A percentile compares a stretch with the other conserved stretches of the same genome.
Conservation (phyloP, 192 early-diverging fungal genomes). For the Coemansia sp. region DNA sequence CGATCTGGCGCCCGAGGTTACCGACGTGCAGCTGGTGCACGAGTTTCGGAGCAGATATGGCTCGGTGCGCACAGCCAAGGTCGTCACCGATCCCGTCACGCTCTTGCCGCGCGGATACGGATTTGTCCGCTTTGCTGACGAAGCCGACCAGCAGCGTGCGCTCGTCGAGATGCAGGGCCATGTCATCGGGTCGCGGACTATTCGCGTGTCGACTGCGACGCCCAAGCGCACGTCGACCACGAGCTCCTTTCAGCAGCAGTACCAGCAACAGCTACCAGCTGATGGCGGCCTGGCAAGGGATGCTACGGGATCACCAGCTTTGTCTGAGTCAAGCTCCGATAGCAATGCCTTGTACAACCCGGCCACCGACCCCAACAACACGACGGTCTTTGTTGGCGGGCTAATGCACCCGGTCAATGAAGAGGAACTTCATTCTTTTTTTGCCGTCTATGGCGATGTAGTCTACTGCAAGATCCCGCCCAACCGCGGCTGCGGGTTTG, state of each 20-base stretch:
- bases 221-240: constrained; percentile 47
- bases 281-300: constrained; percentile 20
- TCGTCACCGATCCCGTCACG: constrained; percentile 88
- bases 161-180: constrained; percentile 90
- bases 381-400: constrained; percentile 97
- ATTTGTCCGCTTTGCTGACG: constrained; percentile 91
- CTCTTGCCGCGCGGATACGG: constrained; percentile 88
- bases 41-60: constrained; percentile 84
- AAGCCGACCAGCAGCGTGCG: constrained; percentile 87
- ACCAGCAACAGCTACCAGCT: background rate
- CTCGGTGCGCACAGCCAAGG: constrained; percentile 89
- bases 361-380: constrained; percentile 83
- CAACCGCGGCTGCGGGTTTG: constrained; percentile 96
- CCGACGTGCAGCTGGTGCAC: constrained; percentile 68
- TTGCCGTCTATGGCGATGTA: constrained; percentile 90
- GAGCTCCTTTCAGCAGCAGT: constrained; percentile 16
- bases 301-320: constrained; percentile 28
- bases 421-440: constrained; percentile 82
- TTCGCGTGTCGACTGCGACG: constrained; percentile 89
- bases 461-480: constrained; percentile 93
- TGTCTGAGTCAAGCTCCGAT: constrained; percentile 38
- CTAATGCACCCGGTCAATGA: constrained; percentile 81
- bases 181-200: constrained; percentile 77
- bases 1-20: constrained; percentile 89
- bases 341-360: constrained; percentile 50